Percentiles rank a stretch among this genome's conserved stretches.
Conservation (phyloP, 768 basidiomycete genomes). For the Hebeloma cylindrosporum region DNA sequence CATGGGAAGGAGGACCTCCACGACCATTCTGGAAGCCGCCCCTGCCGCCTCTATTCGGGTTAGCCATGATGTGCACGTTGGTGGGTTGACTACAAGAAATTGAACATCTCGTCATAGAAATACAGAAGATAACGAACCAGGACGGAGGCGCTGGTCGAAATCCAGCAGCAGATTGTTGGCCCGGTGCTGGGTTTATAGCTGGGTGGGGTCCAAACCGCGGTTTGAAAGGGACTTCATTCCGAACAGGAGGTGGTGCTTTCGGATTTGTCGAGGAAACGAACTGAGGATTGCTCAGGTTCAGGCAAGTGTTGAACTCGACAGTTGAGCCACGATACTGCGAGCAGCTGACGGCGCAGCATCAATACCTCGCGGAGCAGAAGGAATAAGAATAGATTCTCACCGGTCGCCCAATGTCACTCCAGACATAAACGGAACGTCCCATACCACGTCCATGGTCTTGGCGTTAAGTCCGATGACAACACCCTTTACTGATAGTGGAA, state of each 20-base stretch:
- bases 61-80: constrained; percentile 72
- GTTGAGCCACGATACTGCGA: constrained; percentile 80
- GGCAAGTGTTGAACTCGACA: constrained; percentile 81
- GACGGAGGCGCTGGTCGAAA: constrained; percentile 56
- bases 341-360: constrained; percentile 8
- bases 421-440: constrained; percentile 95
- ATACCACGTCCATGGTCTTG: constrained; percentile 90
- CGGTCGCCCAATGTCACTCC: constrained; percentile 84
- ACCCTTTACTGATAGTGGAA: constrained; percentile 89
- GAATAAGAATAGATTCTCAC: constrained; percentile 38
- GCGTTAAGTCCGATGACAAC: constrained; percentile 88
- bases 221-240: constrained; percentile 54
- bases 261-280: constrained; percentile 77
- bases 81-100: constrained; percentile 26
- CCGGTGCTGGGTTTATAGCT: constrained; percentile 51
- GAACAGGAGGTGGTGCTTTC: constrained; percentile 49
- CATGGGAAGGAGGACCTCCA: constrained; percentile 27
- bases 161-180: constrained; percentile 56
- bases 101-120: constrained; percentile 1
- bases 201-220: constrained; percentile 70
- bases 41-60: constrained; percentile 60
- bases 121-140: constrained; percentile 22
- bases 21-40: constrained; percentile 34
- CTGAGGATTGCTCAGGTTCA: constrained; percentile 87
- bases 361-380: not conserved